A percentile compares a stretch with the other conserved stretches of the same genome.
Conservation (phyloP, 495 filamentous ascomycete genomes). For the Cryomyces minteri region DNA sequence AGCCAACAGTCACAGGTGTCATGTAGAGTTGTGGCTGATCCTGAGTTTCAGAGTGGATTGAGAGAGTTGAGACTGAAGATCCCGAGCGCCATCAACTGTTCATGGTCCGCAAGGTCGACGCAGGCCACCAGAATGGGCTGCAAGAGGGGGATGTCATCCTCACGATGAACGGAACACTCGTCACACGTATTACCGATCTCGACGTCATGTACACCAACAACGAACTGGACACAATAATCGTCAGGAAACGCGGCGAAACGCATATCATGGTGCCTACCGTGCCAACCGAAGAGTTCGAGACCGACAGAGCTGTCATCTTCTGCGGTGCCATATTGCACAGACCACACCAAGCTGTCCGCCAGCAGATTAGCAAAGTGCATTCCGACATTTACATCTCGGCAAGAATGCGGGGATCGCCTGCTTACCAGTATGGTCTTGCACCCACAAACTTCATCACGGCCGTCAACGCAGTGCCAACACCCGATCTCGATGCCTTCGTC, state of each 20-base stretch:
- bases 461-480: slow-evolving; percentile 75
- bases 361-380: slow-evolving; percentile 93
- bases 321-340: slow-evolving; percentile 87
- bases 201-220: slow-evolving; percentile 94
- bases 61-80: slow-evolving; percentile 69
- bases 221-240: slow-evolving; percentile 61
- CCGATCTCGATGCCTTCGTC: slow-evolving; percentile 63
- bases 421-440: slow-evolving; percentile 82
- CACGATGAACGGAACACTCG: slow-evolving; percentile 74
- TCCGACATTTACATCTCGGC: slow-evolving; percentile 94
- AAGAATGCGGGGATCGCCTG: slow-evolving; percentile 51
- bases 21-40: neutral
- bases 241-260: slow-evolving; percentile 73
- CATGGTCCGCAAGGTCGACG: slow-evolving; percentile 90
- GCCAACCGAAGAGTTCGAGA: slow-evolving; percentile 78
- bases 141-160: slow-evolving; percentile 88
- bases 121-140: slow-evolving; percentile 42
- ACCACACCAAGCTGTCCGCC: slow-evolving; percentile 88
- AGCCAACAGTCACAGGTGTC: neutral
- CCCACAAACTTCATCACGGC: slow-evolving; percentile 96
- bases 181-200: slow-evolving; percentile 81
- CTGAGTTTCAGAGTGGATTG: slow-evolving; percentile 51
- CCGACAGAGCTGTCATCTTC: slow-evolving; percentile 77
- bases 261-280: slow-evolving; percentile 67
- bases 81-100: slow-evolving; percentile 89